Evolutionary conservation across 208 protist genomes (phyloP).

Genomic region (Leishmania arabica): DNA sequence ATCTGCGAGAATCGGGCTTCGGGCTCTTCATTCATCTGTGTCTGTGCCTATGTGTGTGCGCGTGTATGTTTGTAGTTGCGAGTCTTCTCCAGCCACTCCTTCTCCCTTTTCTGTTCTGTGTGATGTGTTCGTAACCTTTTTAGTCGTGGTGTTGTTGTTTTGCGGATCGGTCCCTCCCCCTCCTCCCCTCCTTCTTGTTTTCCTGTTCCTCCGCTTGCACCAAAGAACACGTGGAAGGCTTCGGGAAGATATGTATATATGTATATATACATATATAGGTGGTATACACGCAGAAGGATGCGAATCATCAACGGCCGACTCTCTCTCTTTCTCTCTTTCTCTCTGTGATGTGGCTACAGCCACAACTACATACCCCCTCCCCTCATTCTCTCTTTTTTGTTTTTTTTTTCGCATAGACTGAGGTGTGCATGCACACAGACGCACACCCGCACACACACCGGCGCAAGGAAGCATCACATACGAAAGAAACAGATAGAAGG

Average conservation of each 20-base stretch:
- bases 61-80: neutral
- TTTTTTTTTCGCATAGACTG: neutral
- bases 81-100: neutral
- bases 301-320: neutral
- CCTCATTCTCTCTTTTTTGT: neutral
- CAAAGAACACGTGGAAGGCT: neutral
- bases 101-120: neutral
- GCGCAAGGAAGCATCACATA: neutral
- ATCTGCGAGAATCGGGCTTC: neutral
- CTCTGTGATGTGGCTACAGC: too few species aligned
- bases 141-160: neutral
- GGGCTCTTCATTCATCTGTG: neutral
- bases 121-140: neutral
- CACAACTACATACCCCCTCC: neutral
- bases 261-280: neutral
- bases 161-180: neutral
- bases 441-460: neutral
- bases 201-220: neutral
- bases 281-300: conserved; percentile 1
- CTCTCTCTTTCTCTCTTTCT: neutral
- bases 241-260: neutral
- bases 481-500: neutral
- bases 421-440: neutral
- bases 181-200: neutral
- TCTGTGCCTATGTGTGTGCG: neutral